Percentiles rank a stretch among this genome's conserved stretches.
Evolutionary conservation across 768 basidiomycete species (phyloP).

Genomic region (Lactarius tabidus): DNA sequence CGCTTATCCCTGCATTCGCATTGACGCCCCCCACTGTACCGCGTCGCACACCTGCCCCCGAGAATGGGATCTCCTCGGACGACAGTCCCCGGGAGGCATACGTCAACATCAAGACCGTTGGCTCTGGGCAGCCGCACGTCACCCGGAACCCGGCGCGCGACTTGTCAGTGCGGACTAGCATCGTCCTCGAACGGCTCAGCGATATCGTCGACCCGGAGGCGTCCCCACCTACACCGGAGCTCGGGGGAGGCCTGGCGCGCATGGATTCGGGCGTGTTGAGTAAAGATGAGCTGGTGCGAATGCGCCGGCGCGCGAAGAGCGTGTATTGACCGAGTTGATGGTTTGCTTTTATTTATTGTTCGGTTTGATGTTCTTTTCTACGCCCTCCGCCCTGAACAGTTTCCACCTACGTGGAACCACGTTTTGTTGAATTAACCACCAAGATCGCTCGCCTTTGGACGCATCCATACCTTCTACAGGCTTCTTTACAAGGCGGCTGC

Average conservation of each 20-base stretch:
- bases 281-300: constrained; percentile 9
- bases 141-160: constrained; percentile 14
- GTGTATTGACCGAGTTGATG: too few species aligned
- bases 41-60: neutral
- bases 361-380: neutral
- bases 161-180: constrained; percentile 6
- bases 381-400: neutral
- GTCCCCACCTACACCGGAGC: neutral
- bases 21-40: neutral
- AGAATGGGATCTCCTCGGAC: constrained; percentile 20
- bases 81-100: neutral
- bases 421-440: too few species aligned
- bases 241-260: neutral
- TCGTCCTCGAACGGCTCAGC: constrained; percentile 14
- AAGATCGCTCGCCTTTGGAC: too few species aligned
- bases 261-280: constrained; percentile 17
- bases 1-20: neutral
- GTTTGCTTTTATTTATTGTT: neutral
- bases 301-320: neutral
- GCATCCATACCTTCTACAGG: neutral
- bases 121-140: constrained; percentile 1
- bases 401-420: too few species aligned
- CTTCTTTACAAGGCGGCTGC: neutral
- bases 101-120: constrained; percentile 15
- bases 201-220: neutral